These are phyloP conservation scores for Geotrichum bryndzae DNA, from an alignment of 1,139 yeast genomes.

Conservation along the genomic window DNA sequence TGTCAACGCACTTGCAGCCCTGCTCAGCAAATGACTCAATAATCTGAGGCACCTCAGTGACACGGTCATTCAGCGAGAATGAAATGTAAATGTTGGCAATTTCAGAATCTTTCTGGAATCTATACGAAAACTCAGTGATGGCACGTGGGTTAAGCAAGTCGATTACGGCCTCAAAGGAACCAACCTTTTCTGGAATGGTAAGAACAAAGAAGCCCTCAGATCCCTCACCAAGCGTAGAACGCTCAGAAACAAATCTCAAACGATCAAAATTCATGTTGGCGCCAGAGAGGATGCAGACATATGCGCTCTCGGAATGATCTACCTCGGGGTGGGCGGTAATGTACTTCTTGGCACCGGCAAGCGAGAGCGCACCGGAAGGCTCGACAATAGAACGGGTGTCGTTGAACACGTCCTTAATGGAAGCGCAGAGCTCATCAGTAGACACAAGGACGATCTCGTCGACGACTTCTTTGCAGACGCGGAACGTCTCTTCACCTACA, in stretches of 20 bases:
- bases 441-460: constrained; percentile 83
- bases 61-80: constrained; percentile 68
- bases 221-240: constrained; percentile 97
- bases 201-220: constrained; percentile 88
- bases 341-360: constrained; percentile 89
- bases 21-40: constrained; percentile 39
- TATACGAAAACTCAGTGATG: constrained; percentile 89
- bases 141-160: constrained; percentile 74
- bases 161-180: constrained; percentile 76
- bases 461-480: constrained; percentile 68
- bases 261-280: constrained; percentile 98
- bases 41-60: constrained; percentile 47
- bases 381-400: constrained; percentile 92
- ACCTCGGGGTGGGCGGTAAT: constrained; percentile 46
- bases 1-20: constrained; percentile 56
- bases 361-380: constrained; percentile 94
- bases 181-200: constrained; percentile 87
- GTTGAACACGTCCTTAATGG: constrained; percentile 91
- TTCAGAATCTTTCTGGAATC: constrained; percentile 48
- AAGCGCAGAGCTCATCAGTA: constrained; percentile 97
- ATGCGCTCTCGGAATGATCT: constrained; percentile 56
- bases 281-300: constrained; percentile 84
- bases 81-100: constrained; percentile 81
- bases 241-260: constrained; percentile 91
- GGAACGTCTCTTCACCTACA: constrained; percentile 86